Conservation (phyloP, 179 eudicot genomes). For the Actinidia arguta region DNA sequence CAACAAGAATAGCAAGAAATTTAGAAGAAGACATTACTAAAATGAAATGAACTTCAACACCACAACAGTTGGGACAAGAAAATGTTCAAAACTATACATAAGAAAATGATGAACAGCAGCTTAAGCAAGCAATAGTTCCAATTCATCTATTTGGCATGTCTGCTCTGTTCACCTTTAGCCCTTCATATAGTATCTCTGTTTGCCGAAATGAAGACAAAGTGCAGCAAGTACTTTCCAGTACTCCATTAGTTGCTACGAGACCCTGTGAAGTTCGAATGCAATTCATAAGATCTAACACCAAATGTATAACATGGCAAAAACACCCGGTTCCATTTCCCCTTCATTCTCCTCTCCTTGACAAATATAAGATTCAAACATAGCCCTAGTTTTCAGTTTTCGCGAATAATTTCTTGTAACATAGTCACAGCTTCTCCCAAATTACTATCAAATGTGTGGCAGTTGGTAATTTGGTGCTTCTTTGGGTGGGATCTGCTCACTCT, state of each 20-base stretch:
- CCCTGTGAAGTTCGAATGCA: background rate
- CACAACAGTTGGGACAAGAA: too few species aligned
- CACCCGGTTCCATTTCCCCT: background rate
- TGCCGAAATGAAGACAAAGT: background rate
- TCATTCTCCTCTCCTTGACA: background rate
- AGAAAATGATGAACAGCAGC: too few species aligned
- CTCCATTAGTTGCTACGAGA: background rate
- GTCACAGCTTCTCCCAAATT: background rate
- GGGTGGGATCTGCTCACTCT: background rate
- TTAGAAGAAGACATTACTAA: too few species aligned
- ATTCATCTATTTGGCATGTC: background rate
- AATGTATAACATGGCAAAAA: background rate
- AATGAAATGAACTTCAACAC: too few species aligned
- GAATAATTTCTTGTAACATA: background rate
- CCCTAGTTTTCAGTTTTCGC: background rate
- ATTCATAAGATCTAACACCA: background rate
- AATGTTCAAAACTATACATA: too few species aligned
- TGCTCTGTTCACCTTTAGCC: background rate
- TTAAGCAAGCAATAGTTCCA: too few species aligned
- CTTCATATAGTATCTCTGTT: background rate
- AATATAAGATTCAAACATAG: too few species aligned
- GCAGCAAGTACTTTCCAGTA: background rate
- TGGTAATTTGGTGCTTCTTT: too few species aligned
- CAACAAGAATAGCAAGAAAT: too few species aligned
- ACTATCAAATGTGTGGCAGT: too few species aligned